Evolutionary conservation across 2,329 filamentous ascomycete genomes (phyloP), one percentile per base, ranked within the genome.

Genomic region (Elsinoe ampelina): DNA sequence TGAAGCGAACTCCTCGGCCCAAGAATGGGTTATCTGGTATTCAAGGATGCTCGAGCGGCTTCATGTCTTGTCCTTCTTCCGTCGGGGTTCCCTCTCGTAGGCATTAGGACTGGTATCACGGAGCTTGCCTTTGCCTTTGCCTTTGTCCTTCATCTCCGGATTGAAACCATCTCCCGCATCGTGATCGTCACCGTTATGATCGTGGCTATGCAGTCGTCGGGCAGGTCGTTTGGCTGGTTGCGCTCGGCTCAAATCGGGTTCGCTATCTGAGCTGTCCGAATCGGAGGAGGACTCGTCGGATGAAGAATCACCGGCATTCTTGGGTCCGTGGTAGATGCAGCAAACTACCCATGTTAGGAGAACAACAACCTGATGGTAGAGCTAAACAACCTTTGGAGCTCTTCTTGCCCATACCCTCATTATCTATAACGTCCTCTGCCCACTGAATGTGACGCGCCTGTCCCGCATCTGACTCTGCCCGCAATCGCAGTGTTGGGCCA

Each of bases 321-420:
- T 87, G 5, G 89, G 85, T 59, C 87, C 87, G 74, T 96, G 92
- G 74, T 96, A 98, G 71, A 98, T 98, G 71, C 93, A 98, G 79
- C 93, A 98, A n/a, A 97, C 93, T 95, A 35, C 5, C 17, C 12
- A 42, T 10, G 8, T 55, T 17, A 58, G 47, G 5, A 35, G 22
- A 8, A 38, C 19, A 2, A 17, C 39, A 34, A 45, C 20, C 26
- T n/a, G n/a, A 43, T 11, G 22, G 26, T 32, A 22, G n/a, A 51
- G 10, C 71, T 26, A 13, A 38, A 13, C 12, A 20, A 92, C 89
- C 88, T 82, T 98, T 98, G 15, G 89, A 95, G 62, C 83, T 92
- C 75, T 97, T 98, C 72, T 88, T 87, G 6, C 90, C 90, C 70
- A 97, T 80, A 3, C 89, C 89, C 72, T 98, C 93, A 67, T 98